phyloP scores from a whole-genome alignment of 2,329 filamentous ascomycete species.

The Botrytis aclada region DNA sequence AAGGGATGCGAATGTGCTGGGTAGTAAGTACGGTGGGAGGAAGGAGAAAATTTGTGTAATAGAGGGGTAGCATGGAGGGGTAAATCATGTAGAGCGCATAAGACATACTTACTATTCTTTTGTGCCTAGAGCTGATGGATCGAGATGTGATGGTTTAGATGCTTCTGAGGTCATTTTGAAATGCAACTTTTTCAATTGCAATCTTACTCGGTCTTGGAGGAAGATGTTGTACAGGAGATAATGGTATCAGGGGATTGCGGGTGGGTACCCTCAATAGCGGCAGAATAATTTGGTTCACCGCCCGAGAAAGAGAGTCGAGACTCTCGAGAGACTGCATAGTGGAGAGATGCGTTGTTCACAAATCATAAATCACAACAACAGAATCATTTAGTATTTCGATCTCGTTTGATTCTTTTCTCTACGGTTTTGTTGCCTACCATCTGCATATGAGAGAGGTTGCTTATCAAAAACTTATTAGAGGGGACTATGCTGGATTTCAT shows the following conservation, averaged over 20 bases:
- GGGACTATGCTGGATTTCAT: constrained; percentile 37
- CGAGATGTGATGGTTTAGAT: constrained; percentile 60
- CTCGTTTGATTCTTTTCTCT: not conserved
- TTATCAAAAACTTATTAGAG: constrained; percentile 19
- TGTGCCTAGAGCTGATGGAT: constrained; percentile 75
- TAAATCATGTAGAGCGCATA: constrained; percentile 23
- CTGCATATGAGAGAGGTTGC: constrained; percentile 9
- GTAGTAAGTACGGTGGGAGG: not conserved
- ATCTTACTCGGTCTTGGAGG: not conserved
- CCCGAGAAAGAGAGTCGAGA: not conserved
- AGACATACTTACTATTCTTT: constrained; percentile 71
- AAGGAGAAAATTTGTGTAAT: not conserved
- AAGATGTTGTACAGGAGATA: not conserved
- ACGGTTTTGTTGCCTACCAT: constrained; percentile 8
- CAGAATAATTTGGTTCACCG: constrained; percentile 10
- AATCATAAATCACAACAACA: not conserved
- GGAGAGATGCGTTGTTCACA: not conserved
- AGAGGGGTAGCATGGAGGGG: constrained; percentile 16
- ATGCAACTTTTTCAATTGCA: not conserved
- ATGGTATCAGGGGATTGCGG: not conserved
- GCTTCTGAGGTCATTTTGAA: constrained; percentile 30
- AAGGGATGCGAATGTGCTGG: not conserved
- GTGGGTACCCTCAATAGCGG: not conserved
- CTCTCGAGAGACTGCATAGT: not conserved
- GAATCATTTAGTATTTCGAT: not conserved